These are phyloP conservation scores for Trypethelium eluteriae DNA, from an alignment of 495 filamentous ascomycete genomes.

Conservation along the genomic window DNA sequence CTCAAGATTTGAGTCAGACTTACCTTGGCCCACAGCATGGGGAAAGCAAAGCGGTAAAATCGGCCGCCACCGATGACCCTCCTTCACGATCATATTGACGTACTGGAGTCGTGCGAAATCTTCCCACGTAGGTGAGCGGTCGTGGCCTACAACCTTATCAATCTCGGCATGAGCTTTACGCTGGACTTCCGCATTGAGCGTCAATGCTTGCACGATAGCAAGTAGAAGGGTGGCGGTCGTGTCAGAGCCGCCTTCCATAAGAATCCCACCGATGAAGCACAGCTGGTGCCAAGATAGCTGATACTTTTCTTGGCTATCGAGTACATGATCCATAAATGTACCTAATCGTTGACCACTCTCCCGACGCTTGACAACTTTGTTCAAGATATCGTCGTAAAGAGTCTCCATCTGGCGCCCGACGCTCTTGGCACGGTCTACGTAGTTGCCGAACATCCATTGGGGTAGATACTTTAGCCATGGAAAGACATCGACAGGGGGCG, in stretches of 20 bases:
- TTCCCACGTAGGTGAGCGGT: slow-evolving; percentile 21
- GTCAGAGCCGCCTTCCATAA: slow-evolving; percentile 45
- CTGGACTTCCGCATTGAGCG: slow-evolving; percentile 36
- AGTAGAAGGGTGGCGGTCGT: slow-evolving; percentile 36
- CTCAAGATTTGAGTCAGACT: not conserved
- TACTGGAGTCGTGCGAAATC: slow-evolving; percentile 25
- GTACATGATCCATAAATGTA: slow-evolving; percentile 41
- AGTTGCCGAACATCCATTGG: slow-evolving; percentile 38
- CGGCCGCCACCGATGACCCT: slow-evolving; percentile 27
- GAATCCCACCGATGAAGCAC: slow-evolving; percentile 22
- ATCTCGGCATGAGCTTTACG: slow-evolving; percentile 34
- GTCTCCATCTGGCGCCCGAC: slow-evolving; percentile 39
- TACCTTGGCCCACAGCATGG: slow-evolving; percentile 21
- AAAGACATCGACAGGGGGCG: slow-evolving; percentile 46
- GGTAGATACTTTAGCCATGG: slow-evolving; percentile 42
- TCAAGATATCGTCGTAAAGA: slow-evolving; percentile 35
- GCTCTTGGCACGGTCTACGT: slow-evolving; percentile 31
- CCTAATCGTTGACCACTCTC: slow-evolving; percentile 19
- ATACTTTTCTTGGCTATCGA: slow-evolving; percentile 40
- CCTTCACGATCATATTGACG: slow-evolving; percentile 25
- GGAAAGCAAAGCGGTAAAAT: slow-evolving; percentile 24
- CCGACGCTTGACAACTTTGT: slow-evolving; percentile 20
- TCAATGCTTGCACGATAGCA: slow-evolving; percentile 42
- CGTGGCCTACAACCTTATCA: slow-evolving; percentile 25
- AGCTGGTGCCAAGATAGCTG: slow-evolving; percentile 19